These are phyloP conservation scores for Gloeostereum incarnatum DNA, from an alignment of 768 basidiomycete genomes.

Conservation along the genomic window DNA sequence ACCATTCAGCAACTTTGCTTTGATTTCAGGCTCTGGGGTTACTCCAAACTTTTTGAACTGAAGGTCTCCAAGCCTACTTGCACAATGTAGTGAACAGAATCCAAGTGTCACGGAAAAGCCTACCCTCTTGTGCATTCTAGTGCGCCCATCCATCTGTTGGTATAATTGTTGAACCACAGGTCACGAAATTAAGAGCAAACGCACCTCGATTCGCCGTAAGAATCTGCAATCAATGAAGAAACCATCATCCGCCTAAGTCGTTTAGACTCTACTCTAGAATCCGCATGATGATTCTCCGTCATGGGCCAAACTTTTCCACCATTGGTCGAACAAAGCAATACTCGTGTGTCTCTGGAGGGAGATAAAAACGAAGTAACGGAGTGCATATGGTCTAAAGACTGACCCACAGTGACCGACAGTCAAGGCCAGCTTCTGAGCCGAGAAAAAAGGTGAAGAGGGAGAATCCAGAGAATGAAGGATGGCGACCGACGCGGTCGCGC, in stretches of 20 bases:
- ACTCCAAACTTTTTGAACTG: constrained; percentile 87
- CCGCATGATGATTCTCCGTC: constrained; percentile 96
- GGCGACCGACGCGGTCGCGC: constrained; percentile 87
- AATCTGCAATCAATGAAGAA: constrained; percentile 82
- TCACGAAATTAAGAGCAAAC: constrained; percentile 7
- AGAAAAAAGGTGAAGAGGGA: constrained; percentile 77
- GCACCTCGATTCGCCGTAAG: constrained; percentile 87
- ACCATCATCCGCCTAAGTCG: constrained; percentile 87
- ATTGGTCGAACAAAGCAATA: constrained; percentile 68
- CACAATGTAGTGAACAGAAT: constrained; percentile 5
- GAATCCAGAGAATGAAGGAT: constrained; percentile 86
- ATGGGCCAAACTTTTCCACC: constrained; percentile 72
- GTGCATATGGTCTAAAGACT: constrained; percentile 9
- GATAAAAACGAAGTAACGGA: constrained; percentile 5
- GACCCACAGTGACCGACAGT: constrained; percentile 94
- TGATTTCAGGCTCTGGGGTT: constrained; percentile 87
- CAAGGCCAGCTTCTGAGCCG: constrained; percentile 62
- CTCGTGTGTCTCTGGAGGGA: constrained; percentile 70
- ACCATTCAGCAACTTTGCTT: constrained; percentile 71
- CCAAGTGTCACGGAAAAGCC: constrained; percentile 13
- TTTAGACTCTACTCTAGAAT: constrained; percentile 76
- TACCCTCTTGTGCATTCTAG: constrained; percentile 88
- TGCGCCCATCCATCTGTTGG: constrained; percentile 83
- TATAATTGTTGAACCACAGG: constrained; percentile 4
- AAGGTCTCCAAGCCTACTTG: constrained; percentile 84